Evolutionary conservation across 176 grass and related monocot species (phyloP).

Genomic region (Oryza meridionalis): DNA sequence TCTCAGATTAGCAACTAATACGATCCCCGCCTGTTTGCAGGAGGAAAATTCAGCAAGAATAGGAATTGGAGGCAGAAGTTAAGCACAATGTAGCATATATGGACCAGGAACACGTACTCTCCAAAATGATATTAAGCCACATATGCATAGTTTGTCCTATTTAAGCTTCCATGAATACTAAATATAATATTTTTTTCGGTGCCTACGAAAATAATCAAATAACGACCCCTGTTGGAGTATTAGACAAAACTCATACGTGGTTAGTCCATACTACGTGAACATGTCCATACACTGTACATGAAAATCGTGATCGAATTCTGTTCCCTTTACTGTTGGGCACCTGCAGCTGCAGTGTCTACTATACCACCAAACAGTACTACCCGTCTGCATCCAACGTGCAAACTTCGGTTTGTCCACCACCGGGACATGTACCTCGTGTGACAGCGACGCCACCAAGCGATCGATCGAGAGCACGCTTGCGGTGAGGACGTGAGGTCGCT

Average conservation of each 20-base stretch:
- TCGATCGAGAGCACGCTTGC: neutral
- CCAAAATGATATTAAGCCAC: too few relatives aligned
- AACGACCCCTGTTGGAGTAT: too few relatives aligned
- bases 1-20: neutral
- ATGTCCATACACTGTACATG: neutral
- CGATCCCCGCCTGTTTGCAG: neutral
- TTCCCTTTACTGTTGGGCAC: neutral
- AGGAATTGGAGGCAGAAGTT: neutral
- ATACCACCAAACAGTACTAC: neutral
- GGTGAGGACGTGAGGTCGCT: neutral
- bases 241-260: too few relatives aligned
- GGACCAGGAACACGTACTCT: too few relatives aligned
- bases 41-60: neutral
- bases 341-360: neutral
- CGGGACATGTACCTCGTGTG: constrained; percentile 42
- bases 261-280: too few relatives aligned
- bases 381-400: constrained; percentile 43
- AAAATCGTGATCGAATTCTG: neutral
- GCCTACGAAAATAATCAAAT: neutral
- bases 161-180: neutral
- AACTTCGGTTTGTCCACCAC: constrained; percentile 34
- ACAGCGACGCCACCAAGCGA: neutral
- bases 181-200: neutral
- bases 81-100: neutral
- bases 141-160: too few relatives aligned